Conservation (phyloP, 31 red algal genomes). For the Bonnemaisonia californica region DNA sequence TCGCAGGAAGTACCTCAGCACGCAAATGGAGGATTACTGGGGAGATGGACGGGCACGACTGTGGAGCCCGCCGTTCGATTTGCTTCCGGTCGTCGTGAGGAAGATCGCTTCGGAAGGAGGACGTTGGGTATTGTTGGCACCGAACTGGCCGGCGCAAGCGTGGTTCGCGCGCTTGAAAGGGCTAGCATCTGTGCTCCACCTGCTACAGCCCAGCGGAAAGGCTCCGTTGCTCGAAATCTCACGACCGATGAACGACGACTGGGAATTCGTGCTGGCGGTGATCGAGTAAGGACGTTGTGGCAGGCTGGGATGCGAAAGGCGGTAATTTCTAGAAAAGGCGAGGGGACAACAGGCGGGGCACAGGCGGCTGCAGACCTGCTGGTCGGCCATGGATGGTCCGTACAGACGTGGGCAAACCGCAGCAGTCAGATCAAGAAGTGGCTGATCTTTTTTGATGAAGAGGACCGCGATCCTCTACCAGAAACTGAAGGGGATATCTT, state of each 20-base stretch:
- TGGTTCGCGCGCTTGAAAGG: conserved; percentile 10
- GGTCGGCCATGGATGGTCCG: conserved; percentile 3
- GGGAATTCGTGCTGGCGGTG: not conserved
- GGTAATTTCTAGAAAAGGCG: not conserved
- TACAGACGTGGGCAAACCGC: not conserved
- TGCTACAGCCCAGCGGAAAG: too few species aligned
- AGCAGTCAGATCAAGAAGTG: not conserved
- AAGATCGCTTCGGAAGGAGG: not conserved
- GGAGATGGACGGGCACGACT: too few species aligned
- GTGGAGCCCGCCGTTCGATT: not conserved
- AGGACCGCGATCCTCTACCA: not conserved
- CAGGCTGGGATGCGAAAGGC: not conserved
- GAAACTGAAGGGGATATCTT: not conserved
- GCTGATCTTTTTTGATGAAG: not conserved
- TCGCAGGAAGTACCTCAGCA: too few species aligned
- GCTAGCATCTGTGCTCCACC: too few species aligned
- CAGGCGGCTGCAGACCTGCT: not conserved
- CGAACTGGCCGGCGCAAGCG: too few species aligned
- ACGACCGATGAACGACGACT: not conserved
- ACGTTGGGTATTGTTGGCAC: not conserved
- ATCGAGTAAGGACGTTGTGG: not conserved
- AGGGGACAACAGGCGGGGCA: not conserved
- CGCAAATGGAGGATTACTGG: too few species aligned
- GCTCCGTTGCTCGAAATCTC: too few species aligned
- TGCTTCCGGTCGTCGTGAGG: not conserved